These are phyloP conservation scores for Hyaloscypha hepaticicola DNA, from an alignment of 495 filamentous ascomycete genomes.

Conservation along the genomic window DNA sequence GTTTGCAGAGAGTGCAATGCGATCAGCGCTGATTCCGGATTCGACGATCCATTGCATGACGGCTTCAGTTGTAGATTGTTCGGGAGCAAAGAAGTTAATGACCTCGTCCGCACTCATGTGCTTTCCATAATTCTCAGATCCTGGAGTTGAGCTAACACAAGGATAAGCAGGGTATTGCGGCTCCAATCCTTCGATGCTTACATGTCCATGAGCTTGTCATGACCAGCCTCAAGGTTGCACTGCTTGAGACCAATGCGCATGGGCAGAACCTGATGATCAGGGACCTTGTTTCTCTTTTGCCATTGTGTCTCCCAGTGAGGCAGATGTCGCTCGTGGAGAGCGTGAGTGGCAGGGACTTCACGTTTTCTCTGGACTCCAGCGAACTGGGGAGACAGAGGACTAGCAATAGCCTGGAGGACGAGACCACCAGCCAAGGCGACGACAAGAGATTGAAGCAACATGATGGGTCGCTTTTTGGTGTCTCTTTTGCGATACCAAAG, in stretches of 20 bases:
- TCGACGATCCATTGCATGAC: constrained; percentile 26
- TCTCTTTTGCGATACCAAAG: background rate
- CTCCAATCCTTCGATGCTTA: constrained; percentile 12
- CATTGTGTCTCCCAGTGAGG: constrained; percentile 31
- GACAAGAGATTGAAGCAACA: constrained; percentile 30
- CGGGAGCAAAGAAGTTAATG: constrained; percentile 29
- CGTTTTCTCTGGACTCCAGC: constrained; percentile 21
- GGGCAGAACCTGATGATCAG: constrained; percentile 22
- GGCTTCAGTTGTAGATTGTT: constrained; percentile 16
- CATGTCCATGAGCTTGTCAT: constrained; percentile 56
- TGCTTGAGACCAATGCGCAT: constrained; percentile 55
- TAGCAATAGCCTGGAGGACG: constrained; percentile 27
- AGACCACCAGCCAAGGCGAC: constrained; percentile 31
- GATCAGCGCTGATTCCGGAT: constrained; percentile 23
- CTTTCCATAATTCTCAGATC: constrained; percentile 28
- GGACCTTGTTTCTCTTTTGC: constrained; percentile 23
- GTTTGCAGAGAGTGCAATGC: constrained; percentile 19
- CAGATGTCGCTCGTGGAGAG: constrained; percentile 37
- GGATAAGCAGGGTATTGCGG: constrained; percentile 6
- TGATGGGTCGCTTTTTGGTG: constrained; percentile 19
- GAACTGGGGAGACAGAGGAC: constrained; percentile 22
- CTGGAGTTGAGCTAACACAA: constrained; percentile 23
- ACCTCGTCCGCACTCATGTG: constrained; percentile 30
- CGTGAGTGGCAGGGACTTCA: constrained; percentile 33
- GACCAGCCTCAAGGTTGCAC: constrained; percentile 47